Evolutionary conservation across 2,329 filamentous ascomycete genomes (phyloP).

Genomic region (Botrytis galanthina): DNA sequence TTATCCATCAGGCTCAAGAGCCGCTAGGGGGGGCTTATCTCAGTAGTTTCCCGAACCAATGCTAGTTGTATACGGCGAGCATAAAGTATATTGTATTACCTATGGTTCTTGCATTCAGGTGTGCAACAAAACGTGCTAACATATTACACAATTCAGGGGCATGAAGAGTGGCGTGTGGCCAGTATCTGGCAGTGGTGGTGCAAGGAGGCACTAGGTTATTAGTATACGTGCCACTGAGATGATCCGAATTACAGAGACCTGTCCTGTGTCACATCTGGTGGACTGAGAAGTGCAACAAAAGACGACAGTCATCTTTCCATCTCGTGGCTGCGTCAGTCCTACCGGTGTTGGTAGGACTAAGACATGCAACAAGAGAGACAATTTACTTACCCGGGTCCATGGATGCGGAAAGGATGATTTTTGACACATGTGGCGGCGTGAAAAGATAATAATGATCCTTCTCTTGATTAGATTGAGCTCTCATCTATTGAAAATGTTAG

Average conservation of each 20-base stretch:
- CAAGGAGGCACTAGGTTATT: neutral
- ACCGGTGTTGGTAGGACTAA: neutral
- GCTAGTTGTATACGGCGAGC: neutral
- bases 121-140: neutral
- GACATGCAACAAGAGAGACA: slow-evolving; percentile 4
- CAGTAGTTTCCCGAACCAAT: neutral
- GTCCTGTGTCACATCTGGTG: neutral
- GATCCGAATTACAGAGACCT: neutral
- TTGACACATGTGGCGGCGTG: neutral
- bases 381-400: neutral
- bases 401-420: neutral
- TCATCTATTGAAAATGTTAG: neutral
- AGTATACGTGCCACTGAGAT: neutral
- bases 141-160: neutral
- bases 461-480: neutral
- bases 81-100: neutral
- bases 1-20: too few species aligned
- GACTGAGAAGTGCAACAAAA: slow-evolving; percentile 1
- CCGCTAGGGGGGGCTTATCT: neutral
- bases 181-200: neutral
- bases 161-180: neutral
- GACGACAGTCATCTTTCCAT: neutral
- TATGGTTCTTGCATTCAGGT: neutral
- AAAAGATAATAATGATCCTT: neutral
- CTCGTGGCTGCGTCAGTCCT: neutral